Evolutionary conservation across 768 basidiomycete genomes (phyloP).

Genomic region (Tricholoma bakamatsutake): DNA sequence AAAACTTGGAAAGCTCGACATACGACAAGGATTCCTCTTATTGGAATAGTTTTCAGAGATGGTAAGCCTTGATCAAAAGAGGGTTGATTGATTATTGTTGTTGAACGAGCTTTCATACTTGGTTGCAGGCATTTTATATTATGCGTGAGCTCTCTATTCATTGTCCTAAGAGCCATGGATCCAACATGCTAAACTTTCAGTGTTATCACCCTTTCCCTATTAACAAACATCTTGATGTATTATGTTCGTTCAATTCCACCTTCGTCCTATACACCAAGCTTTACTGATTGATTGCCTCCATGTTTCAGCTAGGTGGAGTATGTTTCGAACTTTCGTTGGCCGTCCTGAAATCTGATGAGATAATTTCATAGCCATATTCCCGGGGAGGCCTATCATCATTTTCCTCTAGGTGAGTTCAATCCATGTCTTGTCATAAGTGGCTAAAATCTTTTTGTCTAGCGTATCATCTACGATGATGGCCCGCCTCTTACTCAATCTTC

Average conservation of each 20-base stretch:
- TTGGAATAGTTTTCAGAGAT: neutral
- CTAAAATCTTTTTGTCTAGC: neutral
- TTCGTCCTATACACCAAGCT: neutral
- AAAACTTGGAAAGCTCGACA: neutral
- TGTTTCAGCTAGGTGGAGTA: neutral
- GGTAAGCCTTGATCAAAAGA: neutral
- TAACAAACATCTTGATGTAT: slow-evolving; percentile 36
- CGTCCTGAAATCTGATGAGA: neutral
- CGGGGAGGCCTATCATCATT: neutral
- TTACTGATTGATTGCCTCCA: neutral
- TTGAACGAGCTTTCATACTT: no score
- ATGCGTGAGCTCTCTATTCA: neutral
- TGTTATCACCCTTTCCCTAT: slow-evolving; percentile 41
- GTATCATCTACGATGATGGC: slow-evolving; percentile 9
- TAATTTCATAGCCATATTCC: neutral
- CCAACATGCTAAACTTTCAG: slow-evolving; percentile 22
- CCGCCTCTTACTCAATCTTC: slow-evolving; percentile 10
- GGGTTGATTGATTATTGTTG: neutral
- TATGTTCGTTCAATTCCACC: slow-evolving; percentile 12
- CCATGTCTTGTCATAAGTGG: neutral
- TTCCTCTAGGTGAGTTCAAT: neutral
- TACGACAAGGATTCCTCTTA: neutral
- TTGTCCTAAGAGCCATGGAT: neutral
- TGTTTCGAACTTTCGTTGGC: neutral
- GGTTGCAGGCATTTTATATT: neutral